Percentiles rank a stretch among this genome's conserved stretches.
phyloP scores from a whole-genome alignment of 73 alveolate genomes.

The Paramecium pentaurelia region DNA sequence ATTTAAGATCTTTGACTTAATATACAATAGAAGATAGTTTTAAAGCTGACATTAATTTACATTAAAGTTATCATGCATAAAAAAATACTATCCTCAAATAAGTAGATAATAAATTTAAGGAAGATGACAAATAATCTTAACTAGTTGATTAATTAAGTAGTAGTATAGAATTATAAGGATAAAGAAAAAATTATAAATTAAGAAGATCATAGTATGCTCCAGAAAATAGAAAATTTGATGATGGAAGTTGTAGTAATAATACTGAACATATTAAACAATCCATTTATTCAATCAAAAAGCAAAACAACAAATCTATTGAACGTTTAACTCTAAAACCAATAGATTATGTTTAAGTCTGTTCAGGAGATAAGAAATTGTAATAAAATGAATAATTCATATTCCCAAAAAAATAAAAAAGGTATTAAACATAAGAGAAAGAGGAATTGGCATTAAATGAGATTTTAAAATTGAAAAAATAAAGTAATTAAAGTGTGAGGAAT shows the following conservation, averaged over 20 bases:
- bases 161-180: background rate
- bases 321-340: background rate
- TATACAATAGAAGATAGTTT: background rate
- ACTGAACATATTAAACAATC: background rate
- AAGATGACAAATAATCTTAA: background rate
- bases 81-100: background rate
- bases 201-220: slow-evolving; percentile 2
- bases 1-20: background rate
- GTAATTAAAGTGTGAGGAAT: background rate
- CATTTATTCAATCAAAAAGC: background rate
- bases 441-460: background rate
- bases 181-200: background rate
- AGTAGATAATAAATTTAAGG: background rate
- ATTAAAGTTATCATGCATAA: background rate
- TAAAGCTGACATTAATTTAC: background rate
- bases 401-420: background rate
- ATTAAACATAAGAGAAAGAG: background rate
- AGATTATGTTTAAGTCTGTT: background rate
- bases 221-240: background rate
- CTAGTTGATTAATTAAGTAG: background rate
- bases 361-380: background rate
- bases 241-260: background rate
- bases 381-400: background rate
- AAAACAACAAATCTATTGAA: background rate
- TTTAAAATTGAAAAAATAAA: background rate